These are phyloP conservation scores for Pseudogymnoascus sp. DNA, from an alignment of 2,329 filamentous ascomycete genomes.

Conservation along the genomic window DNA sequence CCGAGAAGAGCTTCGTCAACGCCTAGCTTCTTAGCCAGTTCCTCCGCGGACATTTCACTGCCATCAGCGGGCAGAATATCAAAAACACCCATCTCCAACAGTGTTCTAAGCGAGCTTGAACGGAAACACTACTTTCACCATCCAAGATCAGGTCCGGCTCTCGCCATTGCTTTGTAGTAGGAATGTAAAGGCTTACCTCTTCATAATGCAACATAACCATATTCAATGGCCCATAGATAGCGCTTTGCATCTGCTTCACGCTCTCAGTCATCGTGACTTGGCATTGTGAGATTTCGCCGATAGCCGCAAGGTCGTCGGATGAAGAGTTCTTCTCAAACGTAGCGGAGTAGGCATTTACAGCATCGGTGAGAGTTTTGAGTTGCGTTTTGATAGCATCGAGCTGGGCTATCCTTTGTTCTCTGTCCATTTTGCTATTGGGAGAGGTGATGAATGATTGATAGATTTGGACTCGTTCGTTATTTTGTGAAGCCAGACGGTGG, in stretches of 20 bases:
- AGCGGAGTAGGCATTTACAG: conserved; percentile 2
- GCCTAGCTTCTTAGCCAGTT: conserved; percentile 17
- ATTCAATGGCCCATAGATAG: conserved; percentile 20
- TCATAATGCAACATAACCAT: conserved; percentile 20
- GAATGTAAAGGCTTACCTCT: conserved; percentile 15
- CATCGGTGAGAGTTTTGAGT: conserved; percentile 1
- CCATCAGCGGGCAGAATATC: conserved; percentile 20
- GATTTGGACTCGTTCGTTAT: background rate
- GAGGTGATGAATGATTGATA: background rate
- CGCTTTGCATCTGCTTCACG: conserved; percentile 16
- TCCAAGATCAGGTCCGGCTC: background rate
- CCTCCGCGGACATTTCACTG: conserved; percentile 14
- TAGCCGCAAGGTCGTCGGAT: background rate
- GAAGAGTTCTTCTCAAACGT: conserved; percentile 3
- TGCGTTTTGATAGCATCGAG: conserved; percentile 4
- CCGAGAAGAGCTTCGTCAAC: conserved; percentile 22
- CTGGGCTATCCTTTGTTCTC: conserved; percentile 3
- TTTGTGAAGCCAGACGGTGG: background rate
- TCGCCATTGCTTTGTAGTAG: background rate
- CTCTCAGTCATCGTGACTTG: conserved; percentile 12
- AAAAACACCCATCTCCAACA: conserved; percentile 23
- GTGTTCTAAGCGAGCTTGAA: conserved; percentile 15
- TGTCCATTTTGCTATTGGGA: conserved; percentile 5
- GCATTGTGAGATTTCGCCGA: background rate
- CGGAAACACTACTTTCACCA: conserved; percentile 11